Base-by-base conservation (phyloP, 306 rosid genomes). In the Acmispon strigosus region DNA sequence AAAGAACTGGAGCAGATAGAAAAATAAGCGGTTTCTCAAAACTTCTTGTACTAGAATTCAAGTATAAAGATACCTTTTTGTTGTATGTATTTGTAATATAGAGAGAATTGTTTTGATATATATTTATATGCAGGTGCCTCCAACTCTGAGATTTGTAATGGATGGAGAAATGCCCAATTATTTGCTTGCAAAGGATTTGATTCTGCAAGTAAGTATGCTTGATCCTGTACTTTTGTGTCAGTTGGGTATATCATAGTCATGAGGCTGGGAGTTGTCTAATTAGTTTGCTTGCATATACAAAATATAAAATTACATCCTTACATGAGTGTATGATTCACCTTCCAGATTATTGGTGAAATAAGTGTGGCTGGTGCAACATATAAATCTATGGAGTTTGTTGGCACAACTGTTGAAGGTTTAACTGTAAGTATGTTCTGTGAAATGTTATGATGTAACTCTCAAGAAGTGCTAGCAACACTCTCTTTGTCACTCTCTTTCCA, bases 121-220 rank as follows among this genome's bases (percentile, higher is more conserved):
- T 51, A 50, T 59, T 52, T 20, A 2, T 75, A 70, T 78, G 74
- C 79, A 93, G 98, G 98, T 87, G 47, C 98, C 98, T 43, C 98
- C 97, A 56, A 88, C 96, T 74, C 68, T 90, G 72, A 84, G 92
- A 78, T 93, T 93, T 75, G 87, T 90, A 44, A 17, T 93, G 88
- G 96, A 87, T 81, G 98, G 98, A 74, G 97, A 90, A 75, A 88
- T 93, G 98, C 98, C 98, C 8, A 70, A 78, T 82, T 90, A 88
- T 75, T 83, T 93, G 82, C 97, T 93, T 77, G 96, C 97, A 16
- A 93, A 93, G 66, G 98, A 93, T 85, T 84, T 93, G 78, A 93
- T 93, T 84, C 84, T 93, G 77, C 98, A 90, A 65, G 98, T 90
- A 75, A 74, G 79, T 69, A 7, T 32, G 72, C 72, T 37, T 74